Evolutionary conservation across 148 eudicot species (phyloP).

Genomic region (Spergularia bocconei): DNA sequence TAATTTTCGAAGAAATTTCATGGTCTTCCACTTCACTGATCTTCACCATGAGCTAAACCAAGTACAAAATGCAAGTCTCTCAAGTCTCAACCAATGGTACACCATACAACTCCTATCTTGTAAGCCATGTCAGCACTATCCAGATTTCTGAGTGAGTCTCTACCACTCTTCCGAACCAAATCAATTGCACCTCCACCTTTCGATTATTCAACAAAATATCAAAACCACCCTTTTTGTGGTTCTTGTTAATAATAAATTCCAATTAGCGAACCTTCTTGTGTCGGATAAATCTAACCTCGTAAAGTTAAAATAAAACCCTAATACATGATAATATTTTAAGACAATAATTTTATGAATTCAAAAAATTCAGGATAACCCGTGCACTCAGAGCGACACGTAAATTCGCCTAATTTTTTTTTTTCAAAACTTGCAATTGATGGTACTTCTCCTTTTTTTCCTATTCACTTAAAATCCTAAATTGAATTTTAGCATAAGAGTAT

Average conservation of each 20-base stretch:
- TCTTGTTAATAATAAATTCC: background rate
- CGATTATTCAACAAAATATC: slow-evolving; percentile 4
- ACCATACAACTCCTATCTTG: slow-evolving; percentile 45
- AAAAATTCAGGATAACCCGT: too few relatives aligned
- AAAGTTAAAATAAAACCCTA: background rate
- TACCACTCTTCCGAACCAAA: background rate
- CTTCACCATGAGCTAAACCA: too few relatives aligned
- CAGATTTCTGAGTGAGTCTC: slow-evolving; percentile 33
- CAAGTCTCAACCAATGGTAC: slow-evolving; percentile 15
- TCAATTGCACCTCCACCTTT: slow-evolving; percentile 18
- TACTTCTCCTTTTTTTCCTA: background rate
- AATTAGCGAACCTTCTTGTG: too few relatives aligned
- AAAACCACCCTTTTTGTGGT: background rate
- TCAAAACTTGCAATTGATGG: background rate
- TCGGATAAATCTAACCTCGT: too few relatives aligned
- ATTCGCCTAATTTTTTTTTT: too few relatives aligned
- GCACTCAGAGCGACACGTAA: too few relatives aligned
- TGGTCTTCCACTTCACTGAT: too few relatives aligned
- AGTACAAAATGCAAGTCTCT: background rate
- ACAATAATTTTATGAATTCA: too few relatives aligned
- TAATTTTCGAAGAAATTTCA: too few relatives aligned
- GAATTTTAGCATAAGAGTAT: background rate
- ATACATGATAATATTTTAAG: too few relatives aligned
- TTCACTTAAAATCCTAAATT: slow-evolving; percentile 9
- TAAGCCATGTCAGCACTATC: slow-evolving; percentile 45